phyloP scores from a whole-genome alignment of 495 filamentous ascomycete species.

The Penicillium cataractarum region DNA sequence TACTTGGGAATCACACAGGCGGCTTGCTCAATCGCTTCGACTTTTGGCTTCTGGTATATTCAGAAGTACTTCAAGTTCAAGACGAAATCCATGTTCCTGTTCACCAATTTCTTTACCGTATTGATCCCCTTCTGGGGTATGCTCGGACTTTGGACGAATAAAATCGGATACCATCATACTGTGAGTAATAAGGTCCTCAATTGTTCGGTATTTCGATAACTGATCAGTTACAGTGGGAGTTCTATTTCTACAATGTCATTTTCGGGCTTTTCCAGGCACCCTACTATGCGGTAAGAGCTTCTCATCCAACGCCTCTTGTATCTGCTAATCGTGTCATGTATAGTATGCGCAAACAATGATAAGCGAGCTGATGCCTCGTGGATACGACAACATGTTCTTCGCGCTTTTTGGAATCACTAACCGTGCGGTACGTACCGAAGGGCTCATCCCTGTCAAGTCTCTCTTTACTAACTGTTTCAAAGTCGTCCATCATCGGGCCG shows the following conservation, averaged over 20 bases:
- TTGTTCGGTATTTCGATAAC: not conserved
- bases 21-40: slow-evolving; percentile 46
- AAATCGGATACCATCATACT: slow-evolving; percentile 51
- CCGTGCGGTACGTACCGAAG: slow-evolving; percentile 43
- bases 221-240: slow-evolving; percentile 43
- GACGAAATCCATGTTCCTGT: slow-evolving; percentile 54
- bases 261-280: slow-evolving; percentile 56
- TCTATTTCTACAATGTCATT: slow-evolving; percentile 55
- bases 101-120: slow-evolving; percentile 53
- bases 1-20: slow-evolving; percentile 54
- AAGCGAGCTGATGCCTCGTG: slow-evolving; percentile 52
- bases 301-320: not conserved
- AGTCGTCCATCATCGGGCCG: slow-evolving; percentile 56
- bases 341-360: slow-evolving; percentile 59
- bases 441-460: not conserved
- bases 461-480: not conserved
- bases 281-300: slow-evolving; percentile 50
- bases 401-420: slow-evolving; percentile 57
- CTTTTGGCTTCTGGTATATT: slow-evolving; percentile 56
- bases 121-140: slow-evolving; percentile 56
- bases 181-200: slow-evolving; percentile 24
- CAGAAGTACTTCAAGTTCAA: slow-evolving; percentile 51
- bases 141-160: slow-evolving; percentile 51
- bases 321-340: not conserved
- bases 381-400: slow-evolving; percentile 59